Evolutionary conservation across 768 basidiomycete genomes (phyloP).

Genomic region (Phaeolepiota aurea): DNA sequence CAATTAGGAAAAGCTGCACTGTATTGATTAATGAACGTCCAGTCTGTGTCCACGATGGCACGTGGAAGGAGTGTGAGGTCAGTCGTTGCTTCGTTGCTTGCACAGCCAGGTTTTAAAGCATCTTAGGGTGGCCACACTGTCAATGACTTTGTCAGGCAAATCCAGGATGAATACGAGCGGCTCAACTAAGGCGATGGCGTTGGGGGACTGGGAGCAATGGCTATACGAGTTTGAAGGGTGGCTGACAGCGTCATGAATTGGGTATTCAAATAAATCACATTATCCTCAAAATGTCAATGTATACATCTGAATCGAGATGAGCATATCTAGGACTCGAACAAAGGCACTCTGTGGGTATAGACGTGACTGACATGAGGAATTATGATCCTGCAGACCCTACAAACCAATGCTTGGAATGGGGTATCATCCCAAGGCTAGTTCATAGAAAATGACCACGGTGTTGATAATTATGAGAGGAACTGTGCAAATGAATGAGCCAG

Average conservation of each 20-base stretch:
- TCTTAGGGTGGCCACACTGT: constrained; percentile 64
- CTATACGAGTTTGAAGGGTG: too few relatives aligned
- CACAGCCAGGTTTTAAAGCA: not conserved
- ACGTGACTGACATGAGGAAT: too few relatives aligned
- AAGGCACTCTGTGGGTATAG: too few relatives aligned
- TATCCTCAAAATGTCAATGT: too few relatives aligned
- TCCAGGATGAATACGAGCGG: constrained; percentile 62
- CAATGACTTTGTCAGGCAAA: constrained; percentile 69
- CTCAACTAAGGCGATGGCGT: constrained; percentile 44
- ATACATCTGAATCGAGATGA: not conserved
- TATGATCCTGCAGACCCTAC: too few relatives aligned
- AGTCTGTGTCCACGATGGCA: constrained; percentile 70
- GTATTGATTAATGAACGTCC: constrained; percentile 61
- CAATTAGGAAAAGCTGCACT: constrained; percentile 75
- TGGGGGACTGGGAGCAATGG: too few relatives aligned
- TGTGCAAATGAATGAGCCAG: constrained; percentile 18
- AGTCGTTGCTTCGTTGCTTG: too few relatives aligned
- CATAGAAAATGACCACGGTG: constrained; percentile 80
- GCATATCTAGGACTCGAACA: too few relatives aligned
- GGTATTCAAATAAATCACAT: not conserved
- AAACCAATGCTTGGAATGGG: not conserved
- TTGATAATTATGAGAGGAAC: constrained; percentile 91
- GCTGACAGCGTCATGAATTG: not conserved
- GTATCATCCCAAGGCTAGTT: constrained; percentile 56
- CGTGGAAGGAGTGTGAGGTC: constrained; percentile 78